Percentiles rank a stretch among this genome's conserved stretches.
Conservation (phyloP, 805 yeast genomes). For the Clavispora carvajalis region DNA sequence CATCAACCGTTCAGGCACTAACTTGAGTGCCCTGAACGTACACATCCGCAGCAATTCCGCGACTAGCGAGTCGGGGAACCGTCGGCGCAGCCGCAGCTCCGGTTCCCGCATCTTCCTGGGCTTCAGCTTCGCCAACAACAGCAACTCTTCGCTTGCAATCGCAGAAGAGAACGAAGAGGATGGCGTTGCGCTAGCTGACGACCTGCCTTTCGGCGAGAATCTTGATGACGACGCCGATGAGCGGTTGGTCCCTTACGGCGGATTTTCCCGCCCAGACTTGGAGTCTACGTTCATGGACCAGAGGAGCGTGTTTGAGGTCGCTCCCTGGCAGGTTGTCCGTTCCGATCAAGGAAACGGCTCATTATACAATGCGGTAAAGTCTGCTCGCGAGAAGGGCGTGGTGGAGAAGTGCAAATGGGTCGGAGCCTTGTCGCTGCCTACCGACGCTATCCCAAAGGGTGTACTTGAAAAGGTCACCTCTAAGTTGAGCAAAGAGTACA, state of each 20-base stretch:
- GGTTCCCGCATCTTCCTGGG: constrained; percentile 9
- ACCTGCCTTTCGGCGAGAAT: constrained; percentile 9
- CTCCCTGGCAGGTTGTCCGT: constrained; percentile 73
- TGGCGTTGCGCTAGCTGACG: not conserved
- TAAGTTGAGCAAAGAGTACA: constrained; percentile 43
- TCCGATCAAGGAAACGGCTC: constrained; percentile 82
- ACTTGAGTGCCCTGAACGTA: constrained; percentile 12
- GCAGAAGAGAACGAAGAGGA: constrained; percentile 25
- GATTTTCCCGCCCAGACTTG: constrained; percentile 60
- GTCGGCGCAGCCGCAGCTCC: not conserved
- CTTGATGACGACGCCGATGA: constrained; percentile 11
- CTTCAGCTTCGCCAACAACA: constrained; percentile 20
- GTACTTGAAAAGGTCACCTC: constrained; percentile 51
- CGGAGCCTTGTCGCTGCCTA: constrained; percentile 90
- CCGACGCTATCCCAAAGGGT: constrained; percentile 64
- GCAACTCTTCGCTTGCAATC: constrained; percentile 26
- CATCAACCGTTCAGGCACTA: constrained; percentile 27
- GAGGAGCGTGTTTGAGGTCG: constrained; percentile 45
- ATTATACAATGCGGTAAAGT: constrained; percentile 72
- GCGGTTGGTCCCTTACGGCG: constrained; percentile 64
- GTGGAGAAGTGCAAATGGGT: constrained; percentile 57
- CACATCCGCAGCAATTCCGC: constrained; percentile 5
- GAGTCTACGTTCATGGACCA: constrained; percentile 39
- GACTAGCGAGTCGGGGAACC: constrained; percentile 1
- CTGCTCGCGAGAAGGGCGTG: constrained; percentile 40